Base-by-base conservation (phyloP, 2,329 filamentous ascomycete species). In the Cercospora beticola region DNA sequence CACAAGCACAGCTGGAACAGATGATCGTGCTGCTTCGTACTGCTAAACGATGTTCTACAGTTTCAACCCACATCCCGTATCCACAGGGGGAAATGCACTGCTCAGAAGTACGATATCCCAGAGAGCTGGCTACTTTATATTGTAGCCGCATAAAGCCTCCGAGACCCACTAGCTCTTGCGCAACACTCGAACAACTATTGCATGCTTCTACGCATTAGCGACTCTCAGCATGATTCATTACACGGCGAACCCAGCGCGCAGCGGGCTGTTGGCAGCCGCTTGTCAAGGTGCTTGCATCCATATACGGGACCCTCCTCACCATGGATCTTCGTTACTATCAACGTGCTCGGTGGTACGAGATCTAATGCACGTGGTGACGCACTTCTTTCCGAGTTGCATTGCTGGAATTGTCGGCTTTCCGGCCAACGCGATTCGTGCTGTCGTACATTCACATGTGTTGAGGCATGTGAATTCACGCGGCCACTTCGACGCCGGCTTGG, bases 201-300 rank as follows among this genome's bases (percentile, higher is more conserved):
- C 56, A 58, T 58, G 18, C 56, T 31, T 58, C 28, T 58, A 54
- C 30, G 56, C 56, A 23, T 36, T 58, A 58, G 56, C 28, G 56
- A 33, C 28, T 2, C 56, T 14, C 8, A 30, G 16, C 28, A 58
- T 58, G 56, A 36, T 31, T 58, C 56, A 58, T 58, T 21, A 33
- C 56, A 21, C 26, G 16, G 26, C 56, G 28, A 58, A 36, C 12
- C 14, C 28, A 58, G 56, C 5, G 21, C 12, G n/a, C 21, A 9
- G 28, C 12, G 54, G 23, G 23, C 33, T 40, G 14, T 31, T 26
- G 10, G 12, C 21, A 31, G 54, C 54, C 54, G 16, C 56, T 33
- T 33, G 16, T 58, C 28, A 58, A 31, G n/a, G 16, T 28, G 56
- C 56, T 33, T 31, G 26, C 28, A 10, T 58, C 18, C 56, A 58